Base-by-base conservation (phyloP, 2,329 filamentous ascomycete genomes). In the Berkeleyomyces basicola region DNA sequence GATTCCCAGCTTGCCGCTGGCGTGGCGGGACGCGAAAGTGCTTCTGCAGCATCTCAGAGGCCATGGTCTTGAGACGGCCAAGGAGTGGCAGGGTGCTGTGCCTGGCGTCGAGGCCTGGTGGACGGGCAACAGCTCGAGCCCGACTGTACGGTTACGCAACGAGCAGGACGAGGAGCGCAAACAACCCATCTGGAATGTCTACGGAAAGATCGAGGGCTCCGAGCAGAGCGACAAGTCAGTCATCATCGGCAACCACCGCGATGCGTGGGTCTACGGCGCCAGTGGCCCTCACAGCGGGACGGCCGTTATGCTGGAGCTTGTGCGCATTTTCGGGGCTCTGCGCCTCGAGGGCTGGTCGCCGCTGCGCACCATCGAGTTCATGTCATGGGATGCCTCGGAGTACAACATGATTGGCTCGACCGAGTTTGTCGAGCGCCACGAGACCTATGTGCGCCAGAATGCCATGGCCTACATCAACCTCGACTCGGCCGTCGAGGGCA, bases 351-450 rank as follows among this genome's bases (percentile, higher is more conserved):
- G 91, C 61, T 99, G 93, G 93, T 82, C 88, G 36, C 93, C 93
- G 1, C 78, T 95, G 14, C 86, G 93, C n/a, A 95, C 90, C 3
- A 95, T 99, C 67, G 88, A 95, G 71, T 97, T 99, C 72, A 90
- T 91, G 70, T 96, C 89, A 42, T 99, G 93, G 93, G 93, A 99
- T 72, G 93, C 83, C 3, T 86, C 86, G 68, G 90, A 92, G 72
- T 97, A 96, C 76, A 96, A 96, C 72, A 76, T 93, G 55, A 88
- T 96, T 64, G 93, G 93, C 7, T 95, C 90, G 9, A 97, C 93
- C 1, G 93, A 99, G 72, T 92, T 87, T 69, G 93, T 99, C 55
- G 93, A 99, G 74, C 86, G 87, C 57, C 85, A 92, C 67, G 77
- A 90, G 37, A 84, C 91, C 0, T 72, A 76, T 2, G 78, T 99